Base-by-base conservation (phyloP, 208 protist genomes). In the Crithidia acanthocephali region DNA sequence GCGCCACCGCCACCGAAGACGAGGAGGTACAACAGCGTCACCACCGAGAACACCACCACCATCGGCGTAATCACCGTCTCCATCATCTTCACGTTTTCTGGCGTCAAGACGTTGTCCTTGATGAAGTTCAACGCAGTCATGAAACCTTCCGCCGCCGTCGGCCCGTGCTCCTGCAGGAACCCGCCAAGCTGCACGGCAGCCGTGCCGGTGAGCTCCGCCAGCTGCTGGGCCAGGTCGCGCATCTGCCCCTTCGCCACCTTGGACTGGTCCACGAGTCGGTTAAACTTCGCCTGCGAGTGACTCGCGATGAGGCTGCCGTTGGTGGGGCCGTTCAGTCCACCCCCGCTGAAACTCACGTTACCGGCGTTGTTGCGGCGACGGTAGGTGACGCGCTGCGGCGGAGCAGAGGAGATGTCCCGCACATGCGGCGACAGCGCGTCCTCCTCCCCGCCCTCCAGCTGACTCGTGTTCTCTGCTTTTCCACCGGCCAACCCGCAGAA, bases 21-120 rank as follows among this genome's bases (percentile, higher is more conserved):
- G 51, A 81, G 30, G 45, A 80, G 66, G 32, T 68, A 75, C 11
- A 25, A 25, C 7, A 81, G 33, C 28, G 58, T 53, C 7, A 71
- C 7, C 18, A 62, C n/a, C 22, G 70, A 45, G 22, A 51, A 77
- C 27, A 62, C 28, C 15, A 70, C 48, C 42, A 83, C 56, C 66
- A 79, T 50, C 28, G 76, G 80, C 59, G 74, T 59, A 47, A 80
- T 65, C 40, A 79, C 65, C 50, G 42, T 64, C 58, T 74, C 67
- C 45, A 83, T 62, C 35, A 72, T 37, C 44, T 32, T 61, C 28
- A 83, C 77, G 45, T 83, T 83, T 9, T 78, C 67, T 30, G 72
- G 53, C n/a, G 79, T 79, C 6, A 84, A 71, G 51, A 84, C 58
- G 48, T 16, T 53, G 40, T 71, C 72, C 28, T 71, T 58, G 13